Evolutionary conservation across 2,329 filamentous ascomycete genomes (phyloP), one percentile per base, ranked within the genome.

Genomic region (Xylariaceae sp.): DNA sequence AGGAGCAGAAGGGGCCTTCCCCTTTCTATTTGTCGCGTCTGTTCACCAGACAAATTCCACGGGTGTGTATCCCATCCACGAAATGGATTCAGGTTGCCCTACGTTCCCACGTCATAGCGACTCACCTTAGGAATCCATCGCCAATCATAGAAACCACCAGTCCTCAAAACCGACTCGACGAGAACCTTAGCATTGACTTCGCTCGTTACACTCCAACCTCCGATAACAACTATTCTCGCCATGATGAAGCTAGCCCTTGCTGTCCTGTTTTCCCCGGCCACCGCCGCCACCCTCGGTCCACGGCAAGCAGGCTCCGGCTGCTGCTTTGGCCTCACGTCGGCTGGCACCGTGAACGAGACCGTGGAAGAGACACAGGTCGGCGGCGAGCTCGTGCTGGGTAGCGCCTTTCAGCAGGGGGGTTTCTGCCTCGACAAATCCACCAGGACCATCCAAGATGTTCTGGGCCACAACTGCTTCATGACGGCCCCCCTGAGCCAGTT

Each of bases 401-500:
- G 49, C 10, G 32, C 44, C 26, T 53, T 50, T 19, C 51, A 52
- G 15, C 44, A 52, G 29, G 50, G 44, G 26, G 43, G 40, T 1
- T 54, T 55, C 33, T 52, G 50, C 22, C 34, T 52, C 5, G 42
- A 52, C 22, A 38, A 39, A 31, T 37, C 34, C 10, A 38, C 40
- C 5, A 45, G 45, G 24, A 51, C 46, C 10, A 40, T 55, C 33
- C 34, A 45, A 21, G 52, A 54, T 31, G 18, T 28, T 11, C 38
- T 49, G 5, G 45, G 43, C 6, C 44, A 53, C 24, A 46, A 45
- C 17, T 55, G 52, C 44, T 53, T 50, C 35, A 51, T 54, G 45
- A 40, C 42, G 23, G 37, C 19, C 12, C 49, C 49, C 6, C 32
- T 33, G 5, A 36, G 49, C 18, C 41, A 52, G 27, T 53, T 56